phyloP scores from a whole-genome alignment of 2,329 filamentous ascomycete species.

The Furcasterigmium sp. region DNA sequence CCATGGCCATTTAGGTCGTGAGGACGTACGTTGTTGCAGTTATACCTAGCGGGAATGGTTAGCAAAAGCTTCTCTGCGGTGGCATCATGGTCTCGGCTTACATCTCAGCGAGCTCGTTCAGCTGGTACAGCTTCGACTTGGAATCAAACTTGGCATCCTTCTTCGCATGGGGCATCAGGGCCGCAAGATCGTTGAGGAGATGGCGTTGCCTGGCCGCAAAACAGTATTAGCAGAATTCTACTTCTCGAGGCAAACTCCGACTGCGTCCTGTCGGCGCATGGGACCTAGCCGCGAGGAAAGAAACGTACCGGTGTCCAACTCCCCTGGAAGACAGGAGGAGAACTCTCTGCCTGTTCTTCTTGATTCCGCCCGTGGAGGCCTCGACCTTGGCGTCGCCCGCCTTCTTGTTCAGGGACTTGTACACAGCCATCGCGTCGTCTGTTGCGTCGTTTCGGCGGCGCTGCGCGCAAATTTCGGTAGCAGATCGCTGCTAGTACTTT shows the following conservation, averaged over 20 bases:
- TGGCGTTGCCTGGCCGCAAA: slow-evolving; percentile 70
- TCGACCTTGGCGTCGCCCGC: slow-evolving; percentile 41
- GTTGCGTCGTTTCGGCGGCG: slow-evolving; percentile 1
- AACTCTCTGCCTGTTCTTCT: slow-evolving; percentile 69
- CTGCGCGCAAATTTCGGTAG: too few relatives aligned
- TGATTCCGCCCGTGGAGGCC: slow-evolving; percentile 37
- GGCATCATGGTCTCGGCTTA: too few relatives aligned
- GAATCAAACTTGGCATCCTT: slow-evolving; percentile 97
- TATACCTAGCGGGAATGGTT: too few relatives aligned
- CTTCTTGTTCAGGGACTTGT: slow-evolving; percentile 56
- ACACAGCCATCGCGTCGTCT: slow-evolving; percentile 59
- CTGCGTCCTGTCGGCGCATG: too few relatives aligned
- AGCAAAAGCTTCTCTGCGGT: too few relatives aligned
- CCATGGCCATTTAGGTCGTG: neutral
- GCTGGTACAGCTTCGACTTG: slow-evolving; percentile 78
- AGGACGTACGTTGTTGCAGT: slow-evolving; percentile 70
- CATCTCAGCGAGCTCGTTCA: slow-evolving; percentile 70
- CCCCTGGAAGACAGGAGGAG: slow-evolving; percentile 89
- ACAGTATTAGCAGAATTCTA: slow-evolving; percentile 7
- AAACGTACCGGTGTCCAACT: slow-evolving; percentile 81
- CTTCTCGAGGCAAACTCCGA: too few relatives aligned
- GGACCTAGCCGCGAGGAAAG: too few relatives aligned
- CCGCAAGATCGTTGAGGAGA: slow-evolving; percentile 81
- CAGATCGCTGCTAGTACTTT: too few relatives aligned
- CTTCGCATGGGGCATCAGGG: slow-evolving; percentile 83